Percentiles rank a stretch among this genome's conserved stretches.
These are phyloP conservation scores for Capronia epimyces DNA, from an alignment of 2,329 filamentous ascomycete species.

Conservation along the genomic window DNA sequence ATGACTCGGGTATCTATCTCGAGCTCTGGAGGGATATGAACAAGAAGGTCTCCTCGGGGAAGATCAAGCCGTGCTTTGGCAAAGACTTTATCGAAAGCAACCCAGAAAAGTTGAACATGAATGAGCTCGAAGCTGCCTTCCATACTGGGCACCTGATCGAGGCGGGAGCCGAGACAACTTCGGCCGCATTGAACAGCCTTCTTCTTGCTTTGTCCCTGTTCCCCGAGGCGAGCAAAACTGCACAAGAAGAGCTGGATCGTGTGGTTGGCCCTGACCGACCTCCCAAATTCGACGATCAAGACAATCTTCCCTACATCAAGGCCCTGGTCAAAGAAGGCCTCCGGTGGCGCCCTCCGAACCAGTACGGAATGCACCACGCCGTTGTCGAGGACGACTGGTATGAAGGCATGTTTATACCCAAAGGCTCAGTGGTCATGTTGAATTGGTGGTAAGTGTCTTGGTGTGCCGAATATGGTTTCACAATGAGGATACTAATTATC, in stretches of 20 bases:
- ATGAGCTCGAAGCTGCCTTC: constrained; percentile 20
- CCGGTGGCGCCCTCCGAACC: not conserved
- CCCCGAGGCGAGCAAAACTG: constrained; percentile 40
- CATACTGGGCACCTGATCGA: constrained; percentile 32
- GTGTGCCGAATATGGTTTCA: too few species aligned
- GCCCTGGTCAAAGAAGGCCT: constrained; percentile 32
- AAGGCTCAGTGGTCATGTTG: constrained; percentile 43
- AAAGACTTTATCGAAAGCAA: constrained; percentile 21
- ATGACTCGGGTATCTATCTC: constrained; percentile 19
- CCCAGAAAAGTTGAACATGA: constrained; percentile 18
- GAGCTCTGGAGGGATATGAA: constrained; percentile 20
- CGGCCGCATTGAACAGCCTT: constrained; percentile 44
- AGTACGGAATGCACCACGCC: constrained; percentile 42
- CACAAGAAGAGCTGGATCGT: constrained; percentile 41
- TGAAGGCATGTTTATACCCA: constrained; percentile 47
- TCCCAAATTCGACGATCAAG: constrained; percentile 32
- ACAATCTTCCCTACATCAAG: constrained; percentile 31
- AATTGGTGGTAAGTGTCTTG: constrained; percentile 46
- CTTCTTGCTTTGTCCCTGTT: constrained; percentile 47
- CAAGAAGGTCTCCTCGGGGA: constrained; percentile 19
- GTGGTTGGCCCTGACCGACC: constrained; percentile 33
- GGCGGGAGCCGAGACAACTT: constrained; percentile 48
- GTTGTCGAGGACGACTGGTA: constrained; percentile 42
- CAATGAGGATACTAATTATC: not conserved
- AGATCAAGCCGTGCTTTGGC: constrained; percentile 19